Percentiles rank a stretch among this genome's conserved stretches.
These are phyloP conservation scores for Codiaeum variegatum DNA, from an alignment of 441 rosid species.

Conservation along the genomic window DNA sequence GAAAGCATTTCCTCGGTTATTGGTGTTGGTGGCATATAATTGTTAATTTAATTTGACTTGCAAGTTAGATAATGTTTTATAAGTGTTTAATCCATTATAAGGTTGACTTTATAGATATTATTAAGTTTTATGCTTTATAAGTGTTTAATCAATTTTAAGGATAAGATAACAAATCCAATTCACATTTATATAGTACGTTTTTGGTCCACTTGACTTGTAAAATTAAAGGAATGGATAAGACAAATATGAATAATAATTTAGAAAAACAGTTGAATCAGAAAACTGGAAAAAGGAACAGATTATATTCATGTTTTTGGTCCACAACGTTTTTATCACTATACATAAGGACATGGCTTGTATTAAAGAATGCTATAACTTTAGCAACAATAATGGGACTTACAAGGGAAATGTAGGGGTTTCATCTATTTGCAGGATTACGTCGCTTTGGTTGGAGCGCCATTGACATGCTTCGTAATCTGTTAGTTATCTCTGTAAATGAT, in stretches of 20 bases:
- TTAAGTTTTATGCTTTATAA: neutral
- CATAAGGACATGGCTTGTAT: neutral
- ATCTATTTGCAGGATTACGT: conserved; percentile 23
- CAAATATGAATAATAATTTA: neutral
- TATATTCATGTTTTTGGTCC: conserved; percentile 9
- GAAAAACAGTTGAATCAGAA: neutral
- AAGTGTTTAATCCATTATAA: neutral
- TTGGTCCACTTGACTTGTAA: too few relatives aligned
- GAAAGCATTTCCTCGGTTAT: neutral
- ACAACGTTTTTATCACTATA: conserved; percentile 1
- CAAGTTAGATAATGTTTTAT: neutral
- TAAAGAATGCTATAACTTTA: neutral
- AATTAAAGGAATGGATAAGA: too few relatives aligned
- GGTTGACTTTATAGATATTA: neutral
- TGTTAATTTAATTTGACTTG: neutral
- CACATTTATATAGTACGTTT: too few relatives aligned
- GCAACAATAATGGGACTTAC: neutral
- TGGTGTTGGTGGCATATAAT: neutral
- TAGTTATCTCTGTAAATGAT: conserved; percentile 72
- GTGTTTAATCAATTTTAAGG: neutral
- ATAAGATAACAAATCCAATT: neutral
- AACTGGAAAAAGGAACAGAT: neutral
- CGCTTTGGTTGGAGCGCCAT: conserved; percentile 51
- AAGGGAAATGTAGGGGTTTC: neutral
- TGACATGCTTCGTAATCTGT: conserved; percentile 54